Evolutionary conservation across 2,329 filamentous ascomycete genomes (phyloP), one percentile per base, ranked within the genome.

Genomic region (Beauveria sp.): DNA sequence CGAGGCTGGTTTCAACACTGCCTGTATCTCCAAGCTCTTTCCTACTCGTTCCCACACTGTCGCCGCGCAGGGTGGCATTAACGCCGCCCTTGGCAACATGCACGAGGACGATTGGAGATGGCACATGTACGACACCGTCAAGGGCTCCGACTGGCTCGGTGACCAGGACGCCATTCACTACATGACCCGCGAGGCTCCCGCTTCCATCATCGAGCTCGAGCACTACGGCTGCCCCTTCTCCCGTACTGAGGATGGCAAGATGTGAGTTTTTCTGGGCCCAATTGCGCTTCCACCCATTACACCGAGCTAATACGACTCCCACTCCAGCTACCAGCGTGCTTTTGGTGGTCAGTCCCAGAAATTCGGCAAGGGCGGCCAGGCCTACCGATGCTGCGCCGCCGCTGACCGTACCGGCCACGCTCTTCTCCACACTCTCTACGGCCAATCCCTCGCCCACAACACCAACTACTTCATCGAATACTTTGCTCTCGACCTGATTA

Each of bases 381-480:
- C 94, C 67, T 97, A 97, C 84, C 86, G 94, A 79, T 96, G 92
- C 84, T 96, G 91, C 76, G 93, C 92, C 76, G 94, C 92, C 63
- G 94, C 93, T 68, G 94, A 99, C 76, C 85, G 93, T 83, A 97
- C 94, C 65, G 94, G 94, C 66, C 94, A 99, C 79, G 94, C 94
- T 71, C 89, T 99, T 68, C 86, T 99, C 57, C 94, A 99, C 84
- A 99, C 94, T 28, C 90, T 99, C 67, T 99, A 97, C 79, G 94
- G 94, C 70, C 93, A 97, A 81, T 97, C 92, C 59, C 85, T 97
- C 64, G 84, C 91, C 73, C 92, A 97, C 84, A 96, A 97, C 84
- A 97, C 93, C 73, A 97, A 97, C 83, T 99, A 97, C 84, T 97
- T 99, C 80, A 97, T 99, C 76, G 94, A 97, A 79, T 97, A 92